Base-by-base conservation (phyloP, 257 asterid genomes). In the Craterostigma plantagineum region DNA sequence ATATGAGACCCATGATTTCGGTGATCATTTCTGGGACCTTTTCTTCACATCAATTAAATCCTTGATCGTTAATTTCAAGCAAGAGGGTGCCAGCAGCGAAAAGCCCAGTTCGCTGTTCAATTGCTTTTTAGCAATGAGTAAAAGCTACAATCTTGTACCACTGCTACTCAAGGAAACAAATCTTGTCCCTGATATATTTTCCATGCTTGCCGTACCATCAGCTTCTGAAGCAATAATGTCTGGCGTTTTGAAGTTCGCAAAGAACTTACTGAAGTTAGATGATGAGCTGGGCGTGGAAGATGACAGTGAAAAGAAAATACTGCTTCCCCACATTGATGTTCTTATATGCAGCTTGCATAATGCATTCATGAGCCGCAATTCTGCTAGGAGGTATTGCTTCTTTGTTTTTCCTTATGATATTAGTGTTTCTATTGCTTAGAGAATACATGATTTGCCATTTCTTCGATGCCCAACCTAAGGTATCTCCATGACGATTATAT, bases 61-160 rank as follows among this genome's bases (percentile, higher is more conserved):
- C 8, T 65, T 83, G 51, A 63, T 79, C 53, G 69, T 72, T 40
- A 61, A 67, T 52, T 80, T 84, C 67, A 77, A 69, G 71, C 78
- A 68, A 67, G 93, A 76, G 63, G 91, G 91, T 33, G 84, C 79
- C 49, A 71, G 83, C 36, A 76, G 86, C 53, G 71, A 74, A 69
- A 75, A 72, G 66, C 93, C 95, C 38, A 90, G 93, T 60, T 70
- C 95, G 14, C 68, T 90, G 51, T 83, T 90, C 48, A 57, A 71
- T 53, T 90, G 95, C 73, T 90, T 90, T 67, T 83, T 90, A 54
- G 84, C 81, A 34, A 83, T 90, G 87, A 90, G 98, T 67, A 70
- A 78, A 71, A 82, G 76, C 65, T 55, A 64, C 65, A 69, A 72
- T 54, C 71, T 90, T 46, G 74, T 72, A 57, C 63, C 81, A 5